Evolutionary conservation across 306 rosid genomes (phyloP), one percentile per base, ranked within the genome.

Genomic region (Carpinus viminea): DNA sequence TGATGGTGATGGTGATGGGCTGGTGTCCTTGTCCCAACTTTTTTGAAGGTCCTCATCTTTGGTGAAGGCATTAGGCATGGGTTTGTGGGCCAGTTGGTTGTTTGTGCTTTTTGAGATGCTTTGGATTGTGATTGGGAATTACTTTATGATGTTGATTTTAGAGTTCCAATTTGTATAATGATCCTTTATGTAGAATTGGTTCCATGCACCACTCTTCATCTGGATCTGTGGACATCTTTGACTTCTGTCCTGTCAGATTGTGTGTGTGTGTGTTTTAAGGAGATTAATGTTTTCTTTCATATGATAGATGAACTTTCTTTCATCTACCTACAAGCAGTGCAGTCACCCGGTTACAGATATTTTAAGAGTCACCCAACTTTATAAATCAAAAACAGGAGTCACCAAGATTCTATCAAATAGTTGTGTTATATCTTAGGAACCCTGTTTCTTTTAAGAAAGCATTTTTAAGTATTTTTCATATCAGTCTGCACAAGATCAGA

Each of bases 71-170:
- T 62, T 10, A 38, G 8, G 72, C 72, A 38, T 41, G 21, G 50
- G 12, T 38, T 66, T 18, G 65, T 24, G 72, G 16, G 15, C 8
- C 45, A 15, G 43, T 36, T 66, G 24, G 5, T 66, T n/a, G 26
- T 38, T 7, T 7, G 13, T 43, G 41, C 51, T 68, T 45, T 31
- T 31, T 31, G 69, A 62, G 38, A 62, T 62, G 69, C 10, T 62
- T 28, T 28, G 69, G 38, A 62, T 62, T 28, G 43, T 62, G 45
- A 13, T 62, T 62, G 69, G 69, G 43, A 62, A 28, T 62, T 62
- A 9, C 45, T 62, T 7, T 11, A 31, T 7, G 5, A 17, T 31
- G 69, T 31, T 4, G 43, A 15, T 62, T 62, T 26, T 61, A 12
- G 41, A 53, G 38, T 26, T 61, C 68, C 43, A 12, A 28, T 34